These are phyloP conservation scores for Ascochyta clinopodiicola DNA, from an alignment of 2,329 filamentous ascomycete genomes.

Conservation along the genomic window DNA sequence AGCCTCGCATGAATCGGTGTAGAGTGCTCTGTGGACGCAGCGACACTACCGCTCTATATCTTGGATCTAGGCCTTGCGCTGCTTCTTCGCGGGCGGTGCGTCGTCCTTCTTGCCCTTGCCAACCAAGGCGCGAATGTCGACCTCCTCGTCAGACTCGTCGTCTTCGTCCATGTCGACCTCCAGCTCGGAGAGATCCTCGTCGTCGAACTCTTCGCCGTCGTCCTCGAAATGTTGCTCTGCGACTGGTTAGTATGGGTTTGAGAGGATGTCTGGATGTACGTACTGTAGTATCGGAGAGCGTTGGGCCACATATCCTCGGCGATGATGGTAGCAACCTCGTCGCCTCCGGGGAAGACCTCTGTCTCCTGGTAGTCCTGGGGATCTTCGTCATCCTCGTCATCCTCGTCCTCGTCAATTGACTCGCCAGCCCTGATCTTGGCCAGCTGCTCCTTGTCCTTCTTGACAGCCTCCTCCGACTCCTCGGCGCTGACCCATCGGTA, in stretches of 20 bases:
- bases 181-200: conserved; percentile 68
- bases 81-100: conserved; percentile 48
- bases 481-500: conserved; percentile 73
- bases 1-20: too few relatives aligned
- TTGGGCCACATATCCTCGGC: conserved; percentile 88
- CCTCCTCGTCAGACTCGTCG: conserved; percentile 65
- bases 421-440: conserved; percentile 51
- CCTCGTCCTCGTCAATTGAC: conserved; percentile 47
- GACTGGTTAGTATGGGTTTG: conserved; percentile 45
- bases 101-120: conserved; percentile 55
- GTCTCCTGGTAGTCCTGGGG: conserved; percentile 71
- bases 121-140: conserved; percentile 56
- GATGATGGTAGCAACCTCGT: conserved; percentile 79
- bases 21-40: too few relatives aligned
- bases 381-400: conserved; percentile 64
- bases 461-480: conserved; percentile 69
- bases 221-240: conserved; percentile 63
- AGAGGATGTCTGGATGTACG: conserved; percentile 48
- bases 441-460: conserved; percentile 67
- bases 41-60: too few relatives aligned
- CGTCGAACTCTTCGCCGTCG: conserved; percentile 67
- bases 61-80: conserved; percentile 45
- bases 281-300: conserved; percentile 91
- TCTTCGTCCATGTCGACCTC: conserved; percentile 64
- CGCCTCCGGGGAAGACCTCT: conserved; percentile 88